phyloP scores from a whole-genome alignment of 1,139 yeast genomes.

The Geotrichum klebahnii region DNA sequence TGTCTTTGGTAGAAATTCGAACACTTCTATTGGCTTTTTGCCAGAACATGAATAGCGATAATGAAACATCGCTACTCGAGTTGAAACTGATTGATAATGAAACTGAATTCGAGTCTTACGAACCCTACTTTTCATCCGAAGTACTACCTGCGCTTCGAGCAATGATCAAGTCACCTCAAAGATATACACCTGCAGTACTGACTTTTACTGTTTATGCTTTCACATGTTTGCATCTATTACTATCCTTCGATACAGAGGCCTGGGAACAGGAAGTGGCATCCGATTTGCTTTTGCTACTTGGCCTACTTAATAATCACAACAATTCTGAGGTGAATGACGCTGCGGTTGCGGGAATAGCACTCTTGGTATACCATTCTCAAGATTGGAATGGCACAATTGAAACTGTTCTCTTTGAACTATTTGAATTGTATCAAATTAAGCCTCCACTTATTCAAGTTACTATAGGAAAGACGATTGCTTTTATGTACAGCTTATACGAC shows the following conservation, averaged over 20 bases:
- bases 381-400: constrained; percentile 5
- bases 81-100: no score
- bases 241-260: background rate
- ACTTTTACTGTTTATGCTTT: background rate
- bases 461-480: background rate
- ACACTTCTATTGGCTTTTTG: background rate
- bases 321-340: background rate
- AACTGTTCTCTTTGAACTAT: background rate
- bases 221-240: background rate
- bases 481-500: constrained; percentile 3
- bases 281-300: background rate
- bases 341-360: background rate
- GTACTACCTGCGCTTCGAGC: background rate
- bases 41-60: background rate
- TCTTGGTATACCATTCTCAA: background rate
- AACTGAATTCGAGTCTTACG: no score
- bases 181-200: background rate
- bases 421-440: background rate
- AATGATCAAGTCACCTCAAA: background rate
- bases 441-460: background rate
- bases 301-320: background rate
- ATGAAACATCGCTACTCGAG: no score
- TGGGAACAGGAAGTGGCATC: background rate
- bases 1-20: background rate
- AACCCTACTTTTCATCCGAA: background rate